These are phyloP conservation scores for Hirschioporus abietinus DNA, from an alignment of 768 basidiomycete species.

Conservation along the genomic window DNA sequence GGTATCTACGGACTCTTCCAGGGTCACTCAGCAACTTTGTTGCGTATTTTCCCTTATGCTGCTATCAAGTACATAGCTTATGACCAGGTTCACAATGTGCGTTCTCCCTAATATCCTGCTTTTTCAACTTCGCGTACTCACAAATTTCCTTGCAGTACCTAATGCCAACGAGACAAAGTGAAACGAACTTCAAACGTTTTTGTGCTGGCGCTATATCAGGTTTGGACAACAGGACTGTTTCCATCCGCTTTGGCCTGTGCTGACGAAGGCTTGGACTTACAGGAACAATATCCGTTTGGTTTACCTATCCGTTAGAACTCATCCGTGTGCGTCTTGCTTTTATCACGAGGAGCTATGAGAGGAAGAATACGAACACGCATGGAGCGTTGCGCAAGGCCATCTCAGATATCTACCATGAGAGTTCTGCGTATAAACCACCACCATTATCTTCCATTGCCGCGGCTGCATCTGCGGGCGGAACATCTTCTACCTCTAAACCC, in stretches of 20 bases:
- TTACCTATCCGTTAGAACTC: slow-evolving; percentile 94
- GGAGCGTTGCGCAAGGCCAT: slow-evolving; percentile 43
- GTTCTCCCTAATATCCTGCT: slow-evolving; percentile 15
- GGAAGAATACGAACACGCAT: slow-evolving; percentile 19
- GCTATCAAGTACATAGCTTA: slow-evolving; percentile 97
- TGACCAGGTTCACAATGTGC: slow-evolving; percentile 77
- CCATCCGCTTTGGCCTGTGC: background rate
- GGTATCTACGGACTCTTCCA: slow-evolving; percentile 85
- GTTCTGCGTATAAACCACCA: slow-evolving; percentile 25
- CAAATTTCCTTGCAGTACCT: slow-evolving; percentile 49
- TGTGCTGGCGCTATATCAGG: slow-evolving; percentile 85
- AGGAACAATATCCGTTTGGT: slow-evolving; percentile 83
- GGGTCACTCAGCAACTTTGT: slow-evolving; percentile 92
- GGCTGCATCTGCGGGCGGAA: slow-evolving; percentile 12
- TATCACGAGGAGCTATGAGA: slow-evolving; percentile 43
- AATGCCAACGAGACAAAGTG: slow-evolving; percentile 76
- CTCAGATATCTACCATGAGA: slow-evolving; percentile 62
- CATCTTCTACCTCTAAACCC: background rate
- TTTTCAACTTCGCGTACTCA: background rate
- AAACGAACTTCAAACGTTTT: slow-evolving; percentile 79
- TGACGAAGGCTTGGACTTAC: slow-evolving; percentile 4
- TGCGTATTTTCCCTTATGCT: slow-evolving; percentile 95
- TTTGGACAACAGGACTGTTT: slow-evolving; percentile 26
- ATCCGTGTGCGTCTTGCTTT: slow-evolving; percentile 96
- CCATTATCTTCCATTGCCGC: slow-evolving; percentile 17